Percentiles rank a stretch among this genome's conserved stretches.
Conservation (phyloP, 2,329 filamentous ascomycete species). For the Orbilia blumenaviensis region DNA sequence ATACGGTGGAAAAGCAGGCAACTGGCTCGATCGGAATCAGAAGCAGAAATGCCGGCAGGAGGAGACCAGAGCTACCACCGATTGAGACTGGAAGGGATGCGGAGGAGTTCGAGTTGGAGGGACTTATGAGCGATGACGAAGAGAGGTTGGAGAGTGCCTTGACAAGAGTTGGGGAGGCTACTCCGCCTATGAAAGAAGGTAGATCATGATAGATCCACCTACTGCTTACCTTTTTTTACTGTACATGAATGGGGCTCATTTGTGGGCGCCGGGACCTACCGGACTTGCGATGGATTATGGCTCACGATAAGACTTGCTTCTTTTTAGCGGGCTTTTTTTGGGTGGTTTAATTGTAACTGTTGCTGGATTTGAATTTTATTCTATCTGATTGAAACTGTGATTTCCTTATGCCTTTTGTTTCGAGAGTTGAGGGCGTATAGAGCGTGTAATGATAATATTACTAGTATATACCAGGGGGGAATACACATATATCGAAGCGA, state of each 20-base stretch:
- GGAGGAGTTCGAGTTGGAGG: conserved; percentile 92
- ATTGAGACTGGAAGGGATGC: conserved; percentile 71
- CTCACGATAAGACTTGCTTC: not conserved
- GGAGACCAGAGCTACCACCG: conserved; percentile 18
- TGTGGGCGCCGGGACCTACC: too few relatives aligned
- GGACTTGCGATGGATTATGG: not conserved
- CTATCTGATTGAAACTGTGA: not conserved
- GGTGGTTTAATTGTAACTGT: not conserved
- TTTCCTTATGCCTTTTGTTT: not conserved
- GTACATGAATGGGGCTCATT: too few relatives aligned
- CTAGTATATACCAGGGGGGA: not conserved
- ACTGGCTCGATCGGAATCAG: conserved; percentile 63
- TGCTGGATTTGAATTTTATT: not conserved
- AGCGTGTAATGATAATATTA: not conserved
- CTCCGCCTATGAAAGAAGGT: not conserved
- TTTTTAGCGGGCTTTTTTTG: conserved; percentile 1
- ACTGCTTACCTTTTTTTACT: not conserved
- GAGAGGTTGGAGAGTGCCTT: conserved; percentile 67
- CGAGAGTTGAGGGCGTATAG: not conserved
- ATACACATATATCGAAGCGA: not conserved
- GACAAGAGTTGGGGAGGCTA: conserved; percentile 34
- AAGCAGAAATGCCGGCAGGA: conserved; percentile 60
- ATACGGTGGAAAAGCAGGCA: conserved; percentile 15
- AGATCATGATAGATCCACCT: not conserved
- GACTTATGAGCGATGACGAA: conserved; percentile 87